Percentiles rank a stretch among this genome's conserved stretches.
Conservation (phyloP, 768 basidiomycete genomes). For the Mycena sanguinolenta region DNA sequence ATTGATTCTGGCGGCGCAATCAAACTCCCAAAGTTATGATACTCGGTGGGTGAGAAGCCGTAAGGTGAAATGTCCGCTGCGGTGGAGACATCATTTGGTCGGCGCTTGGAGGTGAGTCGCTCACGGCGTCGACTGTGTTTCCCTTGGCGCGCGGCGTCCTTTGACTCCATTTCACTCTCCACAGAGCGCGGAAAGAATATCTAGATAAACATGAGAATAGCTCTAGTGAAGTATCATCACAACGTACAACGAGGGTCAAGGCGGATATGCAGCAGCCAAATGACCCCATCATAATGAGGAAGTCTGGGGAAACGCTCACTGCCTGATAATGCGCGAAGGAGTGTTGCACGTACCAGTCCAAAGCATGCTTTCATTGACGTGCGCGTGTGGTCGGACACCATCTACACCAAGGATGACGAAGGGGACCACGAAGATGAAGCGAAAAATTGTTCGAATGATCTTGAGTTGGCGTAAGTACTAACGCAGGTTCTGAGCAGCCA, state of each 20-base stretch:
- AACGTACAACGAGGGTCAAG: constrained; percentile 77
- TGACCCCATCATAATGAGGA: constrained; percentile 68
- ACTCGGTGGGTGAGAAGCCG: too few relatives aligned
- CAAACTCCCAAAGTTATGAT: too few relatives aligned
- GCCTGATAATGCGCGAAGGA: background rate
- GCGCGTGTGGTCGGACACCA: constrained; percentile 71
- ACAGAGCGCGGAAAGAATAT: constrained; percentile 89
- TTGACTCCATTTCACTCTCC: constrained; percentile 71
- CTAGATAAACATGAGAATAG: constrained; percentile 47
- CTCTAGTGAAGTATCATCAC: background rate
- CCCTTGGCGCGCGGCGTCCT: constrained; percentile 59
- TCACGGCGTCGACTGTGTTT: too few relatives aligned
- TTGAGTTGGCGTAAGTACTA: background rate
- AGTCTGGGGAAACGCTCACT: constrained; percentile 54
- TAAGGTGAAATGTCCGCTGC: too few relatives aligned
- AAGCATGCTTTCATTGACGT: constrained; percentile 74
- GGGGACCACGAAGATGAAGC: constrained; percentile 78
- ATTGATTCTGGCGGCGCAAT: too few relatives aligned
- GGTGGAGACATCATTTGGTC: too few relatives aligned
- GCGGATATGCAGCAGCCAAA: constrained; percentile 76
- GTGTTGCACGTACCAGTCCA: constrained; percentile 61
- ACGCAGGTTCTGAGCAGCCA: too few relatives aligned
- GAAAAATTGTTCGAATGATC: constrained; percentile 80
- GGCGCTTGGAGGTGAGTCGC: too few relatives aligned
- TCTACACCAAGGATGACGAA: constrained; percentile 77